Base-by-base conservation (phyloP, 768 basidiomycete genomes). In the Tricholoma bakamatsutake region DNA sequence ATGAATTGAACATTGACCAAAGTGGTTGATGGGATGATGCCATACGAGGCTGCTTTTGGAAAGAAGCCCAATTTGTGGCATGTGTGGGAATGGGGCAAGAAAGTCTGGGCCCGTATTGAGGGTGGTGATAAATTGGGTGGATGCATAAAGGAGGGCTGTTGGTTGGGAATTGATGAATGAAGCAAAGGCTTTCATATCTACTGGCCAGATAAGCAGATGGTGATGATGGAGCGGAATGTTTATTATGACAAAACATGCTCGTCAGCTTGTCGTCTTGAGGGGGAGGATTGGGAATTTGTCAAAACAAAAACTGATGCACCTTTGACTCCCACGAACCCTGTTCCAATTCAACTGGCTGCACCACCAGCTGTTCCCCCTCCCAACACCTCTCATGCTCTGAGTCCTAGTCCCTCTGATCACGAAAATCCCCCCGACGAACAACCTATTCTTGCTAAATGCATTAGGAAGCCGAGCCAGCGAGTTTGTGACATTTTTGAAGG, bases 171-270 rank as follows among this genome's bases (percentile, higher is more conserved):
- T 24, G 21, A 24, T 24, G 21, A 24, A 24, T 3, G 3, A 24
- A 24, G 21, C 21, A 24, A 24, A 3, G 21, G 21, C 1, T 24
- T 24, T 24, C 3, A 3, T 3, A 24, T 24, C 3, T 24, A 24
- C 21, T 24, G 21, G 21, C 21, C 21, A 24, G 21, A 24, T 24
- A 24, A 24, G 21, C 3, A 3, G 21, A 24, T 3, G 3, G 21
- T 24, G 21, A 24, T 3, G 3, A 39, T 1, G 48, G 51, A 56
- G 53, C 37, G 5, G 57, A 11, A 69, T 65, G 1, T 52, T 59
- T 4, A 70, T 63, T 0, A 62, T 39, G 37, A n/a, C 15, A 39
- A 39, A 10, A 5, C 11, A 39, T 39, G 11, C 15, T 39, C 2
- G 37, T 12, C 21, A 24, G 21, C 3, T 24, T 24, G 21, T 24